These are phyloP conservation scores for Crucihimalaya himalaica DNA, from an alignment of 345 rosid species.

Conservation along the genomic window DNA sequence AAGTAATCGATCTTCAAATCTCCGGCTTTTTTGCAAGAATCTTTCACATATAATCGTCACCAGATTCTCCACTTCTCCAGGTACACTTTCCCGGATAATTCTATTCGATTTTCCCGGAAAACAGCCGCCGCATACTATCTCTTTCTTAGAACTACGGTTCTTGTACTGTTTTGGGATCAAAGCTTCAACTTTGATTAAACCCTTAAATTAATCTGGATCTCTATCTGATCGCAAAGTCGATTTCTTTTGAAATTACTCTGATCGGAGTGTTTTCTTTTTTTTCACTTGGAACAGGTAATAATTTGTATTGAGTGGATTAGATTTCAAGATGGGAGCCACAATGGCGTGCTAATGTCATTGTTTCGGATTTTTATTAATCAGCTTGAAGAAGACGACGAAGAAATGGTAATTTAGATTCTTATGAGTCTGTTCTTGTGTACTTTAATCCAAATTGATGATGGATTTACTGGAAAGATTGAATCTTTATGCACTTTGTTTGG, in stretches of 20 bases:
- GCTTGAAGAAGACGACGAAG: conserved; percentile 57
- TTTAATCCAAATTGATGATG: not conserved
- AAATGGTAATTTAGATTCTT: conserved; percentile 49
- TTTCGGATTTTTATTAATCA: conserved; percentile 60
- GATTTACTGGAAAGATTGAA: not conserved
- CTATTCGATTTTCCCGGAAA: conserved; percentile 2
- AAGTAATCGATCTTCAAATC: conserved; percentile 17
- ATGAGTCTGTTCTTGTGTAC: not conserved
- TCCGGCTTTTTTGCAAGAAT: not conserved
- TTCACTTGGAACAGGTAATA: conserved; percentile 21
- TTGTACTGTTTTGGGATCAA: not conserved
- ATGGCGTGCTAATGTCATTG: conserved; percentile 57
- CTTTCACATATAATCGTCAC: not conserved
- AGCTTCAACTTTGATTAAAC: not conserved
- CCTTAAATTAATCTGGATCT: not conserved
- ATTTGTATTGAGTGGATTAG: conserved; percentile 16
- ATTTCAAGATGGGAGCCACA: conserved; percentile 29
- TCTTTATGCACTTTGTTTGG: not conserved
- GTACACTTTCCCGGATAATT: conserved; percentile 14
- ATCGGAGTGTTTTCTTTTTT: conserved; percentile 6
- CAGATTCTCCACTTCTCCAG: conserved; percentile 34
- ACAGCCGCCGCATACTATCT: not conserved
- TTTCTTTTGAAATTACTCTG: conserved; percentile 5
- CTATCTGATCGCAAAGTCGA: conserved; percentile 1
- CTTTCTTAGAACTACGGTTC: not conserved